Base-by-base conservation (phyloP, 352 stramenopile species). In the Thraustotheca clavata region DNA sequence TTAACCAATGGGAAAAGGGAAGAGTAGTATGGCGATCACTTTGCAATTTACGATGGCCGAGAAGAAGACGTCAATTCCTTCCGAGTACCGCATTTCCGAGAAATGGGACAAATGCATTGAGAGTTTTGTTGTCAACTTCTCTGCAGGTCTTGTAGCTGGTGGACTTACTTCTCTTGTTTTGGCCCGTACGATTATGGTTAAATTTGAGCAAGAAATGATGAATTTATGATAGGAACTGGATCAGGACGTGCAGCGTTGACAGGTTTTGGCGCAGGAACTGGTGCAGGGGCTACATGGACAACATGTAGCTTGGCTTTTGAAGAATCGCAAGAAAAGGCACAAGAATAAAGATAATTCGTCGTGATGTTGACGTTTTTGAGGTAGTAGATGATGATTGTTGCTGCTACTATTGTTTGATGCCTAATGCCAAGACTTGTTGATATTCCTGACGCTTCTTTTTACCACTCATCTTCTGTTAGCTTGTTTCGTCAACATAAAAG, bases 71-170 rank as follows among this genome's bases (percentile, higher is more conserved):
- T 24, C 27, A 14, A 90, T 88, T 72, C 84, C 84, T 70, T 94
- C 84, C 48, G 84, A 94, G 76, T 94, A 89, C 79, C 78, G 79
- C 69, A 91, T 94, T 76, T 94, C 84, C 27, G 84, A 94, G 74
- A 94, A 94, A 70, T 94, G 84, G 84, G 84, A 94, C 77, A 91
- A 91, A 73, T 94, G 84, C 59, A 73, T 94, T 36, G 84, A 94
- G 71, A 94, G 91, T 73, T 94, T 94, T 54, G 76, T 83, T 63
- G 81, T 94, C 40, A 83, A 94, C 76, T 94, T 94, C 73, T 76
- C 75, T 2, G 80, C 80, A 31, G 84, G 84, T 20, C 80, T 91
- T 40, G 82, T 94, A 36, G 84, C 82, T 38, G 84, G 84, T 47
- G 84, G 84, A 24, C 75, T 94, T 72, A 86, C 84, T 43, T 91